A percentile compares a stretch with the other conserved stretches of the same genome.
These are phyloP conservation scores for Falciphora oryzae DNA, from an alignment of 2,329 filamentous ascomycete species.

Conservation along the genomic window DNA sequence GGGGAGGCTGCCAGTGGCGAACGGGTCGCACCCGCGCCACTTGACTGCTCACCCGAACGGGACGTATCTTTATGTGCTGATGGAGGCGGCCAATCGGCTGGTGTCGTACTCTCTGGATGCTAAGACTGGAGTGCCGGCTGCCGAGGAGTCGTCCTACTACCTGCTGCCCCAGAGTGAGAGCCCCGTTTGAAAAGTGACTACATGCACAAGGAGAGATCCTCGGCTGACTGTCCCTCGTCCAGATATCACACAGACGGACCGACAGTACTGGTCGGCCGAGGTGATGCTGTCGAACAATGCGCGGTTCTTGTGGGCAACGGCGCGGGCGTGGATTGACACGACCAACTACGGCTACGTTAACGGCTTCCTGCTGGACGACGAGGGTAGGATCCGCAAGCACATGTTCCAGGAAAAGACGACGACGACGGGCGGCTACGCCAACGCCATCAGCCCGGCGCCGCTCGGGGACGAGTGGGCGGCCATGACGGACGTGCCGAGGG, in stretches of 20 bases:
- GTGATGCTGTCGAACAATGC: conserved; percentile 17
- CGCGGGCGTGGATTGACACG: conserved; percentile 11
- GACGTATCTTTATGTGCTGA: conserved; percentile 16
- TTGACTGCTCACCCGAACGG: conserved; percentile 14
- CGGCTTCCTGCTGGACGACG: conserved; percentile 13
- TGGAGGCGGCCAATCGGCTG: conserved; percentile 16
- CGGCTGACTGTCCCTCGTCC: background rate
- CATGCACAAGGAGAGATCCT: background rate
- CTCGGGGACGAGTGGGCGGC: conserved; percentile 16
- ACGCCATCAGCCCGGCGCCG: conserved; percentile 16
- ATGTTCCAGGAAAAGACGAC: conserved; percentile 18
- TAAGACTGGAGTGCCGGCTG: conserved; percentile 6
- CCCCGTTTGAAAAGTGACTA: too few relatives aligned
- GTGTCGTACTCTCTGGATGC: conserved; percentile 13
- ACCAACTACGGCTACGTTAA: conserved; percentile 15
- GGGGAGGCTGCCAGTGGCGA: background rate
- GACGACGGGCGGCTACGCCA: conserved; percentile 15
- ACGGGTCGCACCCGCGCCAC: conserved; percentile 15
- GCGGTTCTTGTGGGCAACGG: conserved; percentile 19
- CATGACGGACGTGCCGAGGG: conserved; percentile 15
- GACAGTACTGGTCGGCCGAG: conserved; percentile 18
- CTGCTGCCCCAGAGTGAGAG: conserved; percentile 14
- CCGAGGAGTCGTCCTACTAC: conserved; percentile 10
- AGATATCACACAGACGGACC: conserved; percentile 9
- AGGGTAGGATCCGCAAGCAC: conserved; percentile 14